These are phyloP conservation scores for Vairimorpha necatrix DNA, from an alignment of 371 early-diverging fungal genomes.

Conservation along the genomic window DNA sequence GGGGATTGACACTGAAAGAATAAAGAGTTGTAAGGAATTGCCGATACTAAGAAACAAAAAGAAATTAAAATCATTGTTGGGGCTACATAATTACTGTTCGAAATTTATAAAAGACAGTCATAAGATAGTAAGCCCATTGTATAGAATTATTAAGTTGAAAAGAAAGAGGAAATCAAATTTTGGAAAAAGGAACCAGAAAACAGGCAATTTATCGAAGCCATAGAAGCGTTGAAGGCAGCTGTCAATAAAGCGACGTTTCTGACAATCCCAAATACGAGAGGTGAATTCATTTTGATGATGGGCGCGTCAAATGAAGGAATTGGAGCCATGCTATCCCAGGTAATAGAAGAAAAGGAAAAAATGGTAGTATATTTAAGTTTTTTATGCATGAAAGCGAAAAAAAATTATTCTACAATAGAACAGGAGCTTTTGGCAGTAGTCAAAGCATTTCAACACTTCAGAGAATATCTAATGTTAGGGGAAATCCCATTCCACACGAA, in stretches of 20 bases:
- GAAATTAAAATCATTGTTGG: constrained; percentile 35
- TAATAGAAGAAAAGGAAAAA: background rate
- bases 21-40: constrained; percentile 5
- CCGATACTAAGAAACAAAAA: constrained; percentile 4
- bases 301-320: constrained; percentile 28
- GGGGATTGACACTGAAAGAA: constrained; percentile 2
- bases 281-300: constrained; percentile 33
- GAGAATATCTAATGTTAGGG: constrained; percentile 10
- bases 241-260: background rate
- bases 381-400: background rate
- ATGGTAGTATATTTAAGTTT: background rate
- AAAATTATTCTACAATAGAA: constrained; percentile 32
- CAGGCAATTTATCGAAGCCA: background rate
- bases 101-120: constrained; percentile 14
- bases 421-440: constrained; percentile 23
- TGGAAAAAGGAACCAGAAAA: background rate
- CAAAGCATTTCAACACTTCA: constrained; percentile 18
- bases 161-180: background rate
- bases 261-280: constrained; percentile 14
- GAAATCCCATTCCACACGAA: constrained; percentile 16
- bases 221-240: background rate
- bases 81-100: constrained; percentile 32
- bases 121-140: background rate
- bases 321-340: constrained; percentile 40
- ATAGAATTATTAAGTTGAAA: background rate